phyloP scores from a whole-genome alignment of 2,329 filamentous ascomycete species.

The Colletotrichum gigasporum region DNA sequence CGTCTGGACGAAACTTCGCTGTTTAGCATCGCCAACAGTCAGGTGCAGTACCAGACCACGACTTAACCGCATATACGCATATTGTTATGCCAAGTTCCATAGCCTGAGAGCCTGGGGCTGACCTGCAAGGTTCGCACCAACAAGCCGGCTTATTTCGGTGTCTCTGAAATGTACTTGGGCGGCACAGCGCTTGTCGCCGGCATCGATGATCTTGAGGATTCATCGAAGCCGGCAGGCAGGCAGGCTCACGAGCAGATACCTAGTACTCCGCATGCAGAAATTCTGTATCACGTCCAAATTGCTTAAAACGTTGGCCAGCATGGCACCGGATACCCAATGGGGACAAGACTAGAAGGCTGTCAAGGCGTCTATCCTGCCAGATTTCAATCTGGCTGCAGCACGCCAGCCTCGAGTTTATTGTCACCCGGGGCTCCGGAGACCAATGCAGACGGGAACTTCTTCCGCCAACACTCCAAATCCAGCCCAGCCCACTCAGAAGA shows the following conservation, averaged over 20 bases:
- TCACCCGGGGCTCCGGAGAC: neutral
- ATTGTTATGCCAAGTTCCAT: neutral
- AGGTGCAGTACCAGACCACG: neutral
- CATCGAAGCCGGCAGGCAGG: neutral
- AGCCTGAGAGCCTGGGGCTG: neutral
- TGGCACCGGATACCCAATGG: neutral
- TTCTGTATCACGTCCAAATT: neutral
- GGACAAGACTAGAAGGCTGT: neutral
- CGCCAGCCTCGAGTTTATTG: neutral
- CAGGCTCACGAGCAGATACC: neutral
- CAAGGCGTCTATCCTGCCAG: neutral
- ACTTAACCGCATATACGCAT: neutral
- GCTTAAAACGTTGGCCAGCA: neutral
- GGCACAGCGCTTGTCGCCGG: neutral
- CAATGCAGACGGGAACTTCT: constrained; percentile 6
- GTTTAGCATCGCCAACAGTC: neutral
- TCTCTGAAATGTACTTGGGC: neutral
- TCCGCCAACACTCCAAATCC: constrained; percentile 2
- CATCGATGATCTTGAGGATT: neutral
- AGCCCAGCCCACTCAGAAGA: neutral
- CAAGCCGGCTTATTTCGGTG: constrained; percentile 6
- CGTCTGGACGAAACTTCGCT: neutral
- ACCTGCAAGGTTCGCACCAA: constrained; percentile 13
- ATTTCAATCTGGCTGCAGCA: neutral
- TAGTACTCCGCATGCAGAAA: neutral